A percentile compares a stretch with the other conserved stretches of the same genome.
phyloP scores from a whole-genome alignment of 1,284 basidiomycete genomes.

The Apiotrichum veenhuisii region DNA sequence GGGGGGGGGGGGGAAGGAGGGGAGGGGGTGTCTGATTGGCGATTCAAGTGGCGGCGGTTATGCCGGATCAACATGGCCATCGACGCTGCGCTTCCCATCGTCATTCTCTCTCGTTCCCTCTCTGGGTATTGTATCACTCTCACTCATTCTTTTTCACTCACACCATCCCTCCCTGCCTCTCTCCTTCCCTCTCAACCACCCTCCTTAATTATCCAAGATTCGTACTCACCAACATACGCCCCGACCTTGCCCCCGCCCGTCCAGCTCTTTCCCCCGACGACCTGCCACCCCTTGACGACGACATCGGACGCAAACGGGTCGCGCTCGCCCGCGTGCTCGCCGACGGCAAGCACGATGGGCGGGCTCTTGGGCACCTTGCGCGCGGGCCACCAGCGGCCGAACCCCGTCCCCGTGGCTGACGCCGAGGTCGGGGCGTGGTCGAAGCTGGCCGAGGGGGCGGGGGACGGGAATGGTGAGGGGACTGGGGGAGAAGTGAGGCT shows the following conservation, averaged over 20 bases:
- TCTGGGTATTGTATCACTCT: too few species aligned
- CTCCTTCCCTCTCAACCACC: not conserved
- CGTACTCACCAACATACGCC: slow-evolving; percentile 44
- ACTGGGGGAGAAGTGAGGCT: too few species aligned
- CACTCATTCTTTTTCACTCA: too few species aligned
- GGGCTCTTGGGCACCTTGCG: not conserved
- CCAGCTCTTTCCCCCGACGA: slow-evolving; percentile 40
- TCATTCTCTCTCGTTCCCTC: too few species aligned
- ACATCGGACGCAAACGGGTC: slow-evolving; percentile 36
- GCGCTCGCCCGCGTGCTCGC: not conserved
- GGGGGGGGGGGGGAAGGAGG: too few species aligned
- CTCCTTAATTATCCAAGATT: too few species aligned
- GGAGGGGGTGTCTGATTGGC: too few species aligned
- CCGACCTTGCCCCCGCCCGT: slow-evolving; percentile 33
- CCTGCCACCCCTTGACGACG: slow-evolving; percentile 36
- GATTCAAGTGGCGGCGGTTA: too few species aligned
- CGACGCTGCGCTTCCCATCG: too few species aligned
- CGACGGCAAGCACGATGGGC: slow-evolving; percentile 1
- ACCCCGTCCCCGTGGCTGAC: not conserved
- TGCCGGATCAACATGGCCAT: too few species aligned
- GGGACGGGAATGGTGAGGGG: too few species aligned
- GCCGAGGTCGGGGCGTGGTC: not conserved
- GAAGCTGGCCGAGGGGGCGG: not conserved
- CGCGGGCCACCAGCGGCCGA: slow-evolving; percentile 1
- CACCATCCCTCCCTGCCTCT: not conserved